Evolutionary conservation across 306 rosid species (phyloP), one percentile per base, ranked within the genome.

Genomic region (Begonia peltatifolia): DNA sequence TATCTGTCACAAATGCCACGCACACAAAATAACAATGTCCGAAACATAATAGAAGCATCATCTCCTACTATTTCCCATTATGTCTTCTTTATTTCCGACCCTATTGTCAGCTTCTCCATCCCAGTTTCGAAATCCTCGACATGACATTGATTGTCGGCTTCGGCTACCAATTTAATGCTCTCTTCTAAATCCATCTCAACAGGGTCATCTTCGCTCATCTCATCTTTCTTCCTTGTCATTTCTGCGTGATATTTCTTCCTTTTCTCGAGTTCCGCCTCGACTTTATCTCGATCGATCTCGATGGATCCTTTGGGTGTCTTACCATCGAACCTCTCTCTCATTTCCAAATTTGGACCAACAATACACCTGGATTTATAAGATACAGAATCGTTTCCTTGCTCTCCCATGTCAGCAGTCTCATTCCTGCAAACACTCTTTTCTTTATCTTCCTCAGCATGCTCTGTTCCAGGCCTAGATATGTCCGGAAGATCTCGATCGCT

Each of bases 181-280:
- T 86, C 94, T 77, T 92, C 99, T 41, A 92, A 76, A 68, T 86
- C 96, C 75, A 79, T 86, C 71, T 86, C 99, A 54, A 92, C 83
- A 64, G 86, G 81, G 75, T 92, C 99, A 66, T 92, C 99, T 52
- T 92, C 96, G 66, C 86, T 86, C 88, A 92, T 74, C 63, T 75
- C 47, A 62, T 92, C 96, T 53, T 74, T 59, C 63, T 79, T 92
- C 72, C 77, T 68, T 36, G 93, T 74, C 50, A 83, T 63, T 55
- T 79, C 79, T 42, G 82, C 84, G 54, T 75, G 54, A 47, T 75
- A 68, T 70, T 81, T 92, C 85, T 85, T 83, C 53, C 99, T 74
- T 71, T 86, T 92, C 79, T 92, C 99, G 54, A 92, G 62, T n/a
- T 87, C 94, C 52, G 99, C 99, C 73, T 87, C 83, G 7, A 86